A percentile compares a stretch with the other conserved stretches of the same genome.
These are phyloP conservation scores for Arachis stenosperma DNA, from an alignment of 306 rosid genomes.

Conservation along the genomic window DNA sequence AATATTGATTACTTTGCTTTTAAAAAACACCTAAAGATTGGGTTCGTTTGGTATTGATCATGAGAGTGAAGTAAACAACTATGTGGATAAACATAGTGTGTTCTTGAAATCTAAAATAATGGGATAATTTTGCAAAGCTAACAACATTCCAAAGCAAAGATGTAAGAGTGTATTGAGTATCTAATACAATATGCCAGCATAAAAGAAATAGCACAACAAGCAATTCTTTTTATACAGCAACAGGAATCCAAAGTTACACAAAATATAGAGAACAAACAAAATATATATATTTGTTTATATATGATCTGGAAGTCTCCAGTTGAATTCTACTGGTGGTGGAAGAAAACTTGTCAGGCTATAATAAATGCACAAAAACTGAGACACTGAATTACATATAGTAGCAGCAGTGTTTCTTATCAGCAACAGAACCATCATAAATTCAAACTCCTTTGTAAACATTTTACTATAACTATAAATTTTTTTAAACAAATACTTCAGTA, in stretches of 20 bases:
- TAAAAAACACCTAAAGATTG: too few relatives aligned
- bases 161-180: constrained; percentile 12
- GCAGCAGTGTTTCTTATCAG: constrained; percentile 28
- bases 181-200: constrained; percentile 5
- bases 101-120: too few relatives aligned
- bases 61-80: too few relatives aligned
- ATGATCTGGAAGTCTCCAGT: constrained; percentile 50
- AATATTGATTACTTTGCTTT: too few relatives aligned
- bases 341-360: constrained; percentile 47
- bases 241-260: constrained; percentile 47
- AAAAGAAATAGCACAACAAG: constrained; percentile 42
- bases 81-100: too few relatives aligned
- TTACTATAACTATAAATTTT: constrained; percentile 36
- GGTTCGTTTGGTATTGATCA: too few relatives aligned
- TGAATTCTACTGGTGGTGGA: constrained; percentile 40
- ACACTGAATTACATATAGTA: constrained; percentile 45
- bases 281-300: constrained; percentile 47
- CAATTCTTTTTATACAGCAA: constrained; percentile 54
- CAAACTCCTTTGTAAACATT: constrained; percentile 30
- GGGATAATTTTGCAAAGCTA: not conserved
- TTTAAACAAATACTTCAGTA: constrained; percentile 37
- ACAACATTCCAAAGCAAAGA: not conserved
- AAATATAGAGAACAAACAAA: constrained; percentile 40
- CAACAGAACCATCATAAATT: constrained; percentile 40
- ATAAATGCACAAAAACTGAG: constrained; percentile 52